A percentile compares a stretch with the other conserved stretches of the same genome.
phyloP scores from a whole-genome alignment of 345 rosid genomes.

The Citrus mangshanensis region DNA sequence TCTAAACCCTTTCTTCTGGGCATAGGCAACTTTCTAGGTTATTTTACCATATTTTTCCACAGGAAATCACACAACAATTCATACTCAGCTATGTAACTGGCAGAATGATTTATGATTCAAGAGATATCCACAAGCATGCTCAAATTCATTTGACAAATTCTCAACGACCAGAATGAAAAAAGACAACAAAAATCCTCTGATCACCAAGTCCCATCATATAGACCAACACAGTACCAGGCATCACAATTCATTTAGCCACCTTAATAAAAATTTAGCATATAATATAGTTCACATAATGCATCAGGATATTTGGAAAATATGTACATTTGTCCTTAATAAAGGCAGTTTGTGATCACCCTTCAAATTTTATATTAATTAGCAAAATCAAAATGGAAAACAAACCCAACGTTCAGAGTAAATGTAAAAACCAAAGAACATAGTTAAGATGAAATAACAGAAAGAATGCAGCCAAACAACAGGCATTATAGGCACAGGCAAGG shows the following conservation, averaged over 20 bases:
- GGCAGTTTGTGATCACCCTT: not conserved
- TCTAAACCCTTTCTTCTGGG: not conserved
- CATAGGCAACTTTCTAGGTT: not conserved
- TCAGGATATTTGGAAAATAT: not conserved
- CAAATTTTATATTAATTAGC: not conserved
- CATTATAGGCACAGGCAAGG: not conserved
- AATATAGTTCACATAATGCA: not conserved
- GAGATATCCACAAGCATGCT: not conserved
- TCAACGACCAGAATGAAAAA: not conserved
- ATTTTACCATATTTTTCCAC: not conserved
- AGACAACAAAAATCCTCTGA: not conserved
- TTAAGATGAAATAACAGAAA: not conserved
- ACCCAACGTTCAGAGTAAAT: not conserved
- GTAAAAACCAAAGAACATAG: not conserved
- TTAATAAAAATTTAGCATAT: not conserved
- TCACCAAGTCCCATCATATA: not conserved
- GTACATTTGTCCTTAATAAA: not conserved
- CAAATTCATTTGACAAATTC: not conserved
- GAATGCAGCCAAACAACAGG: not conserved
- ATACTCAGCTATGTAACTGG: not conserved
- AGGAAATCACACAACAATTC: not conserved
- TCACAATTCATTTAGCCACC: constrained; percentile 2
- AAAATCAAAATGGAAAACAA: not conserved
- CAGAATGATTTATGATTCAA: not conserved
- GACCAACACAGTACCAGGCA: not conserved